Conservation (phyloP, 2,329 filamentous ascomycete genomes). For the Fusarium sp. region DNA sequence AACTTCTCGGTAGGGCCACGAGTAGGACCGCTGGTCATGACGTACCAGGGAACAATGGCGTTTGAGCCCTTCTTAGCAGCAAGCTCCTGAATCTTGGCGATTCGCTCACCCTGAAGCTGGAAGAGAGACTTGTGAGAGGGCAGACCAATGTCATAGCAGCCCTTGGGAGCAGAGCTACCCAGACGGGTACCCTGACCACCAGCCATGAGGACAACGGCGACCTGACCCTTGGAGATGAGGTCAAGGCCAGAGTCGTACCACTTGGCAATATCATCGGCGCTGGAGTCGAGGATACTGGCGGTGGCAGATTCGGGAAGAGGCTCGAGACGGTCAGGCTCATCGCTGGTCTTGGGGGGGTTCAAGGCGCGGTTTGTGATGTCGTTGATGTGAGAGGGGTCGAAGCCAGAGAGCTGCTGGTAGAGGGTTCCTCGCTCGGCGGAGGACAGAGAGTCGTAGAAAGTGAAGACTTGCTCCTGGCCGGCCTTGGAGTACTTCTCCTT, state of each 20-base stretch:
- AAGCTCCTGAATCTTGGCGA: conserved; percentile 84
- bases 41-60: conserved; percentile 91
- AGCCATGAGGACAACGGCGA: conserved; percentile 93
- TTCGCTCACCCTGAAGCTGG: conserved; percentile 96
- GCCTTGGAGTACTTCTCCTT: conserved; percentile 79
- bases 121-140: conserved; percentile 95
- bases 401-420: conserved; percentile 82
- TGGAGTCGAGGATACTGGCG: conserved; percentile 92
- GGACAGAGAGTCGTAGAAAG: conserved; percentile 83
- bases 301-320: conserved; percentile 88
- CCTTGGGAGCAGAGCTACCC: conserved; percentile 95
- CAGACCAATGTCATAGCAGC: conserved; percentile 95
- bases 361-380: conserved; percentile 84
- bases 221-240: conserved; percentile 79
- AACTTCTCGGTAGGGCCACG: conserved; percentile 91
- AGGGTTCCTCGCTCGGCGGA: conserved; percentile 79
- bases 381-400: conserved; percentile 90
- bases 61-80: conserved; percentile 73
- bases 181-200: conserved; percentile 95
- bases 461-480: conserved; percentile 82
- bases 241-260: conserved; percentile 90
- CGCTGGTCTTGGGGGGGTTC: conserved; percentile 76
- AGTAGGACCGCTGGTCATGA: conserved; percentile 98
- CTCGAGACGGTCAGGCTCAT: conserved; percentile 72
- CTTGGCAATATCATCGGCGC: conserved; percentile 77